Evolutionary conservation across 1,284 basidiomycete species (phyloP), one percentile per base, ranked within the genome.

Genomic region (Fomitopsis palustris): DNA sequence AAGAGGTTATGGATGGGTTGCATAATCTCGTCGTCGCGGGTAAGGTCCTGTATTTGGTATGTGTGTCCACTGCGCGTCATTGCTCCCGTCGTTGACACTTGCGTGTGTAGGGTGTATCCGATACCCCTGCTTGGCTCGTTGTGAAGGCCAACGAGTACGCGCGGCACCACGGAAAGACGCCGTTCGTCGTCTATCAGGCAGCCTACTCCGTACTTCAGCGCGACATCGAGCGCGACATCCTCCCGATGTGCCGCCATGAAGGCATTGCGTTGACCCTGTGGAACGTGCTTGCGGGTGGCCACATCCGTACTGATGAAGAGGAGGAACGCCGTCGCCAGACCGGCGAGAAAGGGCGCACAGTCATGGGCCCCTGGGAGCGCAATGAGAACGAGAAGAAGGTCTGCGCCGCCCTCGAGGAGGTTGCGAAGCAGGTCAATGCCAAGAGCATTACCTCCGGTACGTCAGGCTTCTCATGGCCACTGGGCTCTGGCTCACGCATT

Each of bases 121-220:
- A 83, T 60, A 79, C 75, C 5, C 82, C 81, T 0, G 80, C 84
- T 1, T 85, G 81, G 81, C 66, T 84, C 35, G 81, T 85, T 29
- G 63, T 77, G 6, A 72, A 73, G 4, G 79, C 78, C 31, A 84
- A 84, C 65, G 75, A 75, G 56, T 84, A 83, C 59, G 83, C 83
- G 19, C 66, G 69, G 5, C 72, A 74, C 23, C 71, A 77, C 52
- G 78, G 74, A 1, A 72, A 78, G 72, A 77, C 78, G 0, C 80
- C 77, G 2, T 83, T 83, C 61, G 72, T 74, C 7, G 70, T 84
- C 57, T 83, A 84, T 64, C 81, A 83, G 62, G 81, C 81, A 17
- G 61, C 62, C 35, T 83, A 81, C 80, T 79, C 73, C 59, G 70
- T 80, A 14, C 66, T 79, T 57, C 57, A 72, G 17, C 74, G 81